Evolutionary conservation across 2,329 filamentous ascomycete species (phyloP).

Genomic region (Xylaria sp.): DNA sequence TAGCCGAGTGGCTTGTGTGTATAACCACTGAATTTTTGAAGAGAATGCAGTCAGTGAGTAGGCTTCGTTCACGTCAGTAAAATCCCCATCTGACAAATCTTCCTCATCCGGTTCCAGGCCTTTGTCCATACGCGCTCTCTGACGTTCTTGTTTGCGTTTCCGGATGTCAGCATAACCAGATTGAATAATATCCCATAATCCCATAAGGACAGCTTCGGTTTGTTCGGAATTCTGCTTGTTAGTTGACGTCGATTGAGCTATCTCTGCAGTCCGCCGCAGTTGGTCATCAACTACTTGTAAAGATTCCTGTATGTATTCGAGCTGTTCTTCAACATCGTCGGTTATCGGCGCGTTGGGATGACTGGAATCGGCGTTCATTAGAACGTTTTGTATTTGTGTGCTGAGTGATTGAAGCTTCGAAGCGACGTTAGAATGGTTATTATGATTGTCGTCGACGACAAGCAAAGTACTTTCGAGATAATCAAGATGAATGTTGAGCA

Average conservation of each 20-base stretch:
- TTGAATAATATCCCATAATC: conserved; percentile 68
- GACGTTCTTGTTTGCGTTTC: conserved; percentile 63
- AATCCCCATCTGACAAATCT: conserved; percentile 70
- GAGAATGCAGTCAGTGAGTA: conserved; percentile 83
- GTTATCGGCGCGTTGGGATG: conserved; percentile 67
- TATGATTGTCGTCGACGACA: conserved; percentile 67
- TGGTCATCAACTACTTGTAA: conserved; percentile 62
- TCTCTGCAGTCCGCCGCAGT: conserved; percentile 52
- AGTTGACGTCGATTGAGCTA: conserved; percentile 46
- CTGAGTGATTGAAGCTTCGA: conserved; percentile 71
- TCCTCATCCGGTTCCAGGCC: conserved; percentile 69
- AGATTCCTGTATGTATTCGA: conserved; percentile 72
- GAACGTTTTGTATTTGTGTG: conserved; percentile 68
- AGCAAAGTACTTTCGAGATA: conserved; percentile 75
- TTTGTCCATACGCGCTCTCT: conserved; percentile 64
- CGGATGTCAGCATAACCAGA: conserved; percentile 66
- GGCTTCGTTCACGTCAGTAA: conserved; percentile 64
- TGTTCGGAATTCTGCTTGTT: conserved; percentile 60
- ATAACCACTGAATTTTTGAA: conserved; percentile 80
- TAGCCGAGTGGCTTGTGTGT: conserved; percentile 77
- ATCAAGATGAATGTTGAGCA: conserved; percentile 69
- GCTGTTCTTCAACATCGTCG: conserved; percentile 71
- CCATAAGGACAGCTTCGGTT: conserved; percentile 64
- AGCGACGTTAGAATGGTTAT: conserved; percentile 57
- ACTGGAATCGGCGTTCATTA: conserved; percentile 59